Conservation (phyloP, 177 flowering plant genomes). For the Vitis hybrid region DNA sequence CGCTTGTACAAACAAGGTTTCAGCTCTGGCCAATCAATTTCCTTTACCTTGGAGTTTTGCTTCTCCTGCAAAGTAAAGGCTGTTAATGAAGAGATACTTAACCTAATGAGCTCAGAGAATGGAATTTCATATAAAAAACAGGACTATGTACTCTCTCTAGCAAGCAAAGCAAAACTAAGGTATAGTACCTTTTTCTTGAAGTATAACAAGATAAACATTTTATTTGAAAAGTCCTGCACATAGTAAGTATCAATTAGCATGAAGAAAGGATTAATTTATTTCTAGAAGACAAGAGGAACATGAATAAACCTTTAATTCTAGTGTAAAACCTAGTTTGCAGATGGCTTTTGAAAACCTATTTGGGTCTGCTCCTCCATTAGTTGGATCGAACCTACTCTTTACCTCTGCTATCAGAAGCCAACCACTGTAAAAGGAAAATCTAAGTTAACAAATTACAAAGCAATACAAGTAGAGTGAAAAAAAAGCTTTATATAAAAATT, state of each 20-base stretch:
- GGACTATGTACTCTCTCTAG: background rate
- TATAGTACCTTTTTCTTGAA: conserved; percentile 69
- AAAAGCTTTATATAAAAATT: conserved; percentile 1
- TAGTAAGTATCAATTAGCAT: conserved; percentile 11
- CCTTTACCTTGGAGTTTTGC: conserved; percentile 28
- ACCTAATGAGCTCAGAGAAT: background rate
- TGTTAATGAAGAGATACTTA: too few relatives aligned
- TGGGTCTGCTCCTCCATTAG: conserved; percentile 88
- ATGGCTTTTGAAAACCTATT: conserved; percentile 62
- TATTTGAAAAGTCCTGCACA: conserved; percentile 89
- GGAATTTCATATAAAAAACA: background rate
- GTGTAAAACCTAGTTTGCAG: conserved; percentile 74
- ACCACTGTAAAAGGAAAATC: conserved; percentile 49
- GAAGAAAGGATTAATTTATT: background rate
- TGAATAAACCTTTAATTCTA: conserved; percentile 44
- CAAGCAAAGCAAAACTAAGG: background rate
- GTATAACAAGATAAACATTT: conserved; percentile 82
- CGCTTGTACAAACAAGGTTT: conserved; percentile 91
- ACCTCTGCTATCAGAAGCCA: conserved; percentile 98
- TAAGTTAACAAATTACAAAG: background rate
- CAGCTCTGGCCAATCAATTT: conserved; percentile 78
- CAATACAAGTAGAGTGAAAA: background rate
- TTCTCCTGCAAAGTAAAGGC: conserved; percentile 36
- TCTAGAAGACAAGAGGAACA: conserved; percentile 5
- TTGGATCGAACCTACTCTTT: conserved; percentile 90